A percentile compares a stretch with the other conserved stretches of the same genome.
Conservation (phyloP, 2,329 filamentous ascomycete species). For the Triangularia setosa region DNA sequence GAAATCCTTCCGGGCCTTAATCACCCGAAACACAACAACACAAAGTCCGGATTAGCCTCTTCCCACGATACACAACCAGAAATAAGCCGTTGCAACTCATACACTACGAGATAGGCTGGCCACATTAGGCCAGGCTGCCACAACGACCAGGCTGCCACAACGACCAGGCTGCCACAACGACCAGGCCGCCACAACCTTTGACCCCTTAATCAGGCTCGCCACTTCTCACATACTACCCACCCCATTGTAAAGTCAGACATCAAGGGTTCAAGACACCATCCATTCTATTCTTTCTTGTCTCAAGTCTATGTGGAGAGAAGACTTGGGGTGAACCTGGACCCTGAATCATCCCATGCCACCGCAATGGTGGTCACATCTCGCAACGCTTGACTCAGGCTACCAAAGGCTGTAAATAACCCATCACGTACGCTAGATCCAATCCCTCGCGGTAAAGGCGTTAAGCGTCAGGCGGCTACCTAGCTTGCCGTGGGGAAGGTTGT, state of each 20-base stretch:
- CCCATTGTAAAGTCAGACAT: neutral
- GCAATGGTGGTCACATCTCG: too few relatives aligned
- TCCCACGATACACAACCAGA: neutral
- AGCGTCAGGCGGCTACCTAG: neutral
- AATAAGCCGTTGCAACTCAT: neutral
- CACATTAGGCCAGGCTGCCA: neutral
- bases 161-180: neutral
- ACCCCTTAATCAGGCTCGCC: neutral
- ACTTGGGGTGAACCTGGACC: neutral
- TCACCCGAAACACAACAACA: neutral
- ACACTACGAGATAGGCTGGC: neutral
- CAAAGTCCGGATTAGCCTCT: neutral
- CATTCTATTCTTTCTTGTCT: neutral
- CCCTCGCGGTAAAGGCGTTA: neutral
- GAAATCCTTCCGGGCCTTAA: neutral
- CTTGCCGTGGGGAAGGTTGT: too few relatives aligned
- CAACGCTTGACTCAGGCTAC: too few relatives aligned
- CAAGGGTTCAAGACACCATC: neutral
- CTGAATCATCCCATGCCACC: neutral
- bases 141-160: neutral
- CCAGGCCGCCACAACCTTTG: neutral
- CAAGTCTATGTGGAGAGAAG: neutral
- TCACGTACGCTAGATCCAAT: neutral
- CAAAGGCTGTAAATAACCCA: neutral
- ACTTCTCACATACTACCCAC: neutral